Evolutionary conservation across 768 basidiomycete species (phyloP).

Genomic region (Omphalotus guepiniiformis): DNA sequence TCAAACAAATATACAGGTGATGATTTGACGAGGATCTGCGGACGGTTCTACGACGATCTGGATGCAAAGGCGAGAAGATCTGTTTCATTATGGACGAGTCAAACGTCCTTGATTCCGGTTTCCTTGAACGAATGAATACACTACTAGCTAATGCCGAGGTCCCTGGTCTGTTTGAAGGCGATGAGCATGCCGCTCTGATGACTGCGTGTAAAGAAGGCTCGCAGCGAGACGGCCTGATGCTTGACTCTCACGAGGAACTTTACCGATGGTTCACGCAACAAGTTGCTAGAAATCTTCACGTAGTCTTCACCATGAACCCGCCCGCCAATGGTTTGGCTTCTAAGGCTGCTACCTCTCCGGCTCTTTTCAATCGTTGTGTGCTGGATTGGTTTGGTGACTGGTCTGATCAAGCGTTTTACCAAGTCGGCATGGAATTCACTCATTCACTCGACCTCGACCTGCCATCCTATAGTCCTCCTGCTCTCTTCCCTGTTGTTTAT

Average conservation of each 20-base stretch:
- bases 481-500: conserved; percentile 86
- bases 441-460: conserved; percentile 89
- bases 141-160: conserved; percentile 99
- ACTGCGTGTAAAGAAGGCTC: conserved; percentile 99
- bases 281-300: conserved; percentile 96
- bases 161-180: conserved; percentile 99
- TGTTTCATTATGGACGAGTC: conserved; percentile 99
- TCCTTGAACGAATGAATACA: conserved; percentile 99
- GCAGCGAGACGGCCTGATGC: conserved; percentile 97
- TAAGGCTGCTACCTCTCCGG: conserved; percentile 94
- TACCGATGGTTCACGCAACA: conserved; percentile 99
- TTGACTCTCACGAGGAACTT: conserved; percentile 96
- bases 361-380: conserved; percentile 98
- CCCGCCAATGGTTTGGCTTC: conserved; percentile 95
- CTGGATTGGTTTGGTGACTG: conserved; percentile 99
- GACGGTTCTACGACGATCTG: conserved; percentile 89
- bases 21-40: conserved; percentile 98
- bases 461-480: conserved; percentile 72
- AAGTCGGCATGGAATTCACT: conserved; percentile 97
- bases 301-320: conserved; percentile 99
- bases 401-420: conserved; percentile 98
- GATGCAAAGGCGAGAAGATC: conserved; percentile 98
- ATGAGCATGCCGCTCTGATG: conserved; percentile 96
- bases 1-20: conserved; percentile 99
- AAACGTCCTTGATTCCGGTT: conserved; percentile 97